Conservation (phyloP, 75 land plant genomes). For the Adiantum capillusveneris region DNA sequence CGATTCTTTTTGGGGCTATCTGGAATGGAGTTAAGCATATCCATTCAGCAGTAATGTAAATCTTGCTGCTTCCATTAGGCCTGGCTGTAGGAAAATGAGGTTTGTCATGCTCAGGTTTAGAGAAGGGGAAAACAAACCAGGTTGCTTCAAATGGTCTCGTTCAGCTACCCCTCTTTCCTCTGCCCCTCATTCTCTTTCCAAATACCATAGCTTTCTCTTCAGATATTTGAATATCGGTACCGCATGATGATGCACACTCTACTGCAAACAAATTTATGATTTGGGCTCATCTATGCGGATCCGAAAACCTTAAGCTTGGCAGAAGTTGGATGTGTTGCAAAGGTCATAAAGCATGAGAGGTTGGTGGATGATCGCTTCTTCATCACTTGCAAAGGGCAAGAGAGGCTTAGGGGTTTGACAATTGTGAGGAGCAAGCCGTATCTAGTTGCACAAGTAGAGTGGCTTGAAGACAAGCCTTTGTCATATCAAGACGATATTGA, state of each 20-base stretch:
- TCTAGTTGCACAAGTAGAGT: slow-evolving; percentile 78
- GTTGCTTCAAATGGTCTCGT: no score
- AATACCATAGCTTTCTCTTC: slow-evolving; percentile 85
- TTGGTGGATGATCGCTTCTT: slow-evolving; percentile 96
- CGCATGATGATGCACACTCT: slow-evolving; percentile 99
- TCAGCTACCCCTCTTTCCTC: slow-evolving; percentile 90
- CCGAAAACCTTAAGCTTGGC: slow-evolving; percentile 36
- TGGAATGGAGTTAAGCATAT: no score
- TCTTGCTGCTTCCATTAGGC: no score
- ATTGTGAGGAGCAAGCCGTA: slow-evolving; percentile 73
- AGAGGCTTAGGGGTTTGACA: slow-evolving; percentile 62
- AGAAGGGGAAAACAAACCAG: no score
- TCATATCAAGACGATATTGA: slow-evolving; percentile 51
- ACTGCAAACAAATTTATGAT: slow-evolving; percentile 89
- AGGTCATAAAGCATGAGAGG: slow-evolving; percentile 88
- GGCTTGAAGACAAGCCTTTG: slow-evolving; percentile 89
- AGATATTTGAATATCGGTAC: slow-evolving; percentile 98
- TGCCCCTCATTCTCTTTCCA: slow-evolving; percentile 90
- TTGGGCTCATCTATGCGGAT: slow-evolving; percentile 92
- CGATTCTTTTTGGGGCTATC: no score
- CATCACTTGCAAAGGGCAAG: slow-evolving; percentile 93
- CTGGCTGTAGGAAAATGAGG: no score
- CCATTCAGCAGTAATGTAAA: no score
- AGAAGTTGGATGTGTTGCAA: slow-evolving; percentile 90
- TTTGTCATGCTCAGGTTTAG: no score